Evolutionary conservation across 2,329 filamentous ascomycete genomes (phyloP), one percentile per base, ranked within the genome.

Genomic region (Thelonectria rubi): DNA sequence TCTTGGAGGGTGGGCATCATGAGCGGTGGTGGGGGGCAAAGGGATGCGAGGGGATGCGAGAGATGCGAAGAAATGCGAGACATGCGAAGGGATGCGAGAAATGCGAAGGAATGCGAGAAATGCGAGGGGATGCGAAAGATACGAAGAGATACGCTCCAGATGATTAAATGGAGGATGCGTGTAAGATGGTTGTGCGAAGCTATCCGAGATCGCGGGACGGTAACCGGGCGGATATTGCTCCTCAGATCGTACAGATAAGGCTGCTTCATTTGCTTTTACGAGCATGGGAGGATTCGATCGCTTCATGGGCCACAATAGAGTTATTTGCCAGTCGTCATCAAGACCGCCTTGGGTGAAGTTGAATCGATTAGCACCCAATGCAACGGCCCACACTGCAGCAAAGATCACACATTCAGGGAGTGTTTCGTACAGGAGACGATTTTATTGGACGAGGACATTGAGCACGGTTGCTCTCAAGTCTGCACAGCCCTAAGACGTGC

Each of bases 371-470:
- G 12, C 32, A 37, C 12, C 34, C 34, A 15, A 17, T 17, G 14
- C 9, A 43, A 11, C 40, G 40, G 40, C n/a, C 18, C n/a, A 43
- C 40, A 18, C n/a, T 15, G 4, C 9, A 11, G n/a, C 17, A 17
- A 43, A 17, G 40, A 17, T 17, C 18, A 20, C 14, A 43, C 40
- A 20, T 43, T 10, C 14, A 5, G 37, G 37, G 14, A 40, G 37
- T 12, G 34, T 17, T 20, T 46, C 52, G 42, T 47, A 55, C 43
- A 55, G 52, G 24, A 18, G 18, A n/a, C 8, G 9, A 47, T 39
- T 1, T 55, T 42, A 55, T 55, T 55, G 52, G 52, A 17, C 42
- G 37, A 5, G 26, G 8, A n/a, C 9, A 3, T 3, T 10, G 17
- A 20, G 18, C 40, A 32, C 1, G 3, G 12, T n/a, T 15, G 42